phyloP scores from a whole-genome alignment of 2,329 filamentous ascomycete species.

The Neurospora crassa region DNA sequence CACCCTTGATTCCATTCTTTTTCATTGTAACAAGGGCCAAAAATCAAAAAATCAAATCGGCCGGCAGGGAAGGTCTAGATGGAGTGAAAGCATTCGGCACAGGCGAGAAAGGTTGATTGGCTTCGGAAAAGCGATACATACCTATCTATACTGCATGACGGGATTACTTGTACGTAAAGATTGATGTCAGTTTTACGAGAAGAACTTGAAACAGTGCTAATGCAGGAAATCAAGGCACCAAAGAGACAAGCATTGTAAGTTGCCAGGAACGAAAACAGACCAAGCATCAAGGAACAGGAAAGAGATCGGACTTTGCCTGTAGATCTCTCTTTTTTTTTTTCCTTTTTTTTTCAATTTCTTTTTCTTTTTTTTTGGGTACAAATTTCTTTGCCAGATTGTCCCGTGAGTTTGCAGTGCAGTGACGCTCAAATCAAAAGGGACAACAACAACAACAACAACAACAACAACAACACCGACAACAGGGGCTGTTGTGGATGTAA shows the following conservation, averaged over 20 bases:
- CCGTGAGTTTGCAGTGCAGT: not conserved
- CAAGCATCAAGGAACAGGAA: not conserved
- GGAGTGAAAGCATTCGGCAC: not conserved
- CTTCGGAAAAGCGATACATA: not conserved
- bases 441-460: not conserved
- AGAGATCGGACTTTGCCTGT: not conserved
- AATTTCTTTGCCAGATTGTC: not conserved
- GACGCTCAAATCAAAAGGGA: not conserved
- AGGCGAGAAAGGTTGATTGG: not conserved
- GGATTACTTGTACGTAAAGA: not conserved
- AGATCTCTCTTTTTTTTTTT: not conserved
- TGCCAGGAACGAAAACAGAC: not conserved
- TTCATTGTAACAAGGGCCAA: not conserved
- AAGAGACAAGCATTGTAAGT: not conserved
- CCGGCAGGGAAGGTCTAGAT: not conserved
- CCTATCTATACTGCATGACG: not conserved
- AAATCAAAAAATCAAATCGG: too few relatives aligned
- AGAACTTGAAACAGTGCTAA: not conserved
- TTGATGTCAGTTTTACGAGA: not conserved
- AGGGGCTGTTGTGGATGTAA: not conserved
- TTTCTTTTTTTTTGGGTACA: not conserved
- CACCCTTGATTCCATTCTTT: not conserved
- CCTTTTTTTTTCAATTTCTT: too few relatives aligned
- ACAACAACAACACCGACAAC: not conserved
- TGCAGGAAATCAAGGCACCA: not conserved